phyloP scores from a whole-genome alignment of 805 yeast genomes.

The Metschnikowia kunwiensis region DNA sequence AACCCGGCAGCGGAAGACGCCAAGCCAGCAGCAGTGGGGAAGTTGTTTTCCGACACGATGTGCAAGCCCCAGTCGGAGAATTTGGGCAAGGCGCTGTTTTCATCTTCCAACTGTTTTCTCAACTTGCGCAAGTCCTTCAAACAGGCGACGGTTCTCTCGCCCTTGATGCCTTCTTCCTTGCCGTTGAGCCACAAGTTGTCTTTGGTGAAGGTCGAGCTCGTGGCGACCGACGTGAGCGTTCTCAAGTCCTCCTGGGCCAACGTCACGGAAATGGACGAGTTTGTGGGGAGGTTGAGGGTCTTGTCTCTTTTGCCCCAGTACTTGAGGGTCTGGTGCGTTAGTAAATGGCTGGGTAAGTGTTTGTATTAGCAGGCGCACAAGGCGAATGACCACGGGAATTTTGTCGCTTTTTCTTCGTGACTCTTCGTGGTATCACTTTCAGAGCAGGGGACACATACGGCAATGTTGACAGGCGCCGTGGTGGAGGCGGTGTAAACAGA shows the following conservation, averaged over 20 bases:
- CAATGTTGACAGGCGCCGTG: constrained; percentile 97
- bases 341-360: not conserved
- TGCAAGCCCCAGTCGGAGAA: constrained; percentile 65
- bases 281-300: constrained; percentile 86
- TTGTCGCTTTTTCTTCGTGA: no score
- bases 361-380: no score
- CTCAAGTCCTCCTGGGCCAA: constrained; percentile 86
- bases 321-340: constrained; percentile 63
- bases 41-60: constrained; percentile 90
- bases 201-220: constrained; percentile 50
- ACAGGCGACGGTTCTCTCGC: constrained; percentile 67
- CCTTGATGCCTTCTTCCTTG: constrained; percentile 64
- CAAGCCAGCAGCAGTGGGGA: constrained; percentile 98
- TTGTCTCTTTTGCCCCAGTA: constrained; percentile 99
- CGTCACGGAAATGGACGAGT: constrained; percentile 93
- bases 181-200: constrained; percentile 88
- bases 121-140: constrained; percentile 67
- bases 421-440: no score
- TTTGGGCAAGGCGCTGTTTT: constrained; percentile 54
- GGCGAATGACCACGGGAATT: no score
- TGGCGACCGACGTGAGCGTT: constrained; percentile 86
- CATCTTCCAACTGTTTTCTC: constrained; percentile 58
- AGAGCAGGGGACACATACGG: constrained; percentile 50
- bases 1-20: constrained; percentile 99
- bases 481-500: constrained; percentile 68